Conservation (phyloP, 257 asterid genomes). For the Solanum raphanifolium region DNA sequence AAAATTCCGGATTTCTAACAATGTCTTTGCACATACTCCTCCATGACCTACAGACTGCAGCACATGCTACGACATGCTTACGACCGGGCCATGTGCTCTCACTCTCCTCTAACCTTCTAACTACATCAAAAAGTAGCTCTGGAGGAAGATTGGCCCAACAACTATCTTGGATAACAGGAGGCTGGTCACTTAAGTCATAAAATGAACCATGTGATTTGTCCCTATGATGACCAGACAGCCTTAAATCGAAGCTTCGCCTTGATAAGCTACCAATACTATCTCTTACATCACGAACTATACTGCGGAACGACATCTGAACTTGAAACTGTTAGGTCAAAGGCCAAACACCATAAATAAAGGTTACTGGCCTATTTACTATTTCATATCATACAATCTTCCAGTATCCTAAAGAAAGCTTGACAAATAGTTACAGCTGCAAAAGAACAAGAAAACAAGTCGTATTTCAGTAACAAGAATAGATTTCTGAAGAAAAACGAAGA, state of each 20-base stretch:
- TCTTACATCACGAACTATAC: slow-evolving; percentile 81
- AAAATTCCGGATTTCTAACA: slow-evolving; percentile 61
- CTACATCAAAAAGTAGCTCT: slow-evolving; percentile 74
- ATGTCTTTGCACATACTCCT: slow-evolving; percentile 78
- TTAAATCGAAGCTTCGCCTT: slow-evolving; percentile 64
- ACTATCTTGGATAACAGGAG: slow-evolving; percentile 52
- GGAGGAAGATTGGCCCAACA: slow-evolving; percentile 96
- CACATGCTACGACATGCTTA: slow-evolving; percentile 77
- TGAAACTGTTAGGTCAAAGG: background rate
- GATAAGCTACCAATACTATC: slow-evolving; percentile 88
- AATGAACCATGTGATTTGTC: slow-evolving; percentile 71
- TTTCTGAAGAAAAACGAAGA: slow-evolving; percentile 8
- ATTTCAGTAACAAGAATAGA: slow-evolving; percentile 10
- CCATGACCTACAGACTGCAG: slow-evolving; percentile 94
- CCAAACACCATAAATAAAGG: background rate
- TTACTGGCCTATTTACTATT: background rate
- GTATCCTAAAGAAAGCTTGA: slow-evolving; percentile 6
- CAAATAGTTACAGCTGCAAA: slow-evolving; percentile 23
- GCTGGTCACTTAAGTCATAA: slow-evolving; percentile 52
- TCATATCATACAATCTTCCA: background rate
- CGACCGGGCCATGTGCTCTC: slow-evolving; percentile 92
- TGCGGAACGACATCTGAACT: slow-evolving; percentile 77
- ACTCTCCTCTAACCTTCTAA: slow-evolving; percentile 83
- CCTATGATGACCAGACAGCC: slow-evolving; percentile 57
- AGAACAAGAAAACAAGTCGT: slow-evolving; percentile 2